These are phyloP conservation scores for Trichoderma sp. DNA, from an alignment of 2,329 filamentous ascomycete genomes.

Conservation along the genomic window DNA sequence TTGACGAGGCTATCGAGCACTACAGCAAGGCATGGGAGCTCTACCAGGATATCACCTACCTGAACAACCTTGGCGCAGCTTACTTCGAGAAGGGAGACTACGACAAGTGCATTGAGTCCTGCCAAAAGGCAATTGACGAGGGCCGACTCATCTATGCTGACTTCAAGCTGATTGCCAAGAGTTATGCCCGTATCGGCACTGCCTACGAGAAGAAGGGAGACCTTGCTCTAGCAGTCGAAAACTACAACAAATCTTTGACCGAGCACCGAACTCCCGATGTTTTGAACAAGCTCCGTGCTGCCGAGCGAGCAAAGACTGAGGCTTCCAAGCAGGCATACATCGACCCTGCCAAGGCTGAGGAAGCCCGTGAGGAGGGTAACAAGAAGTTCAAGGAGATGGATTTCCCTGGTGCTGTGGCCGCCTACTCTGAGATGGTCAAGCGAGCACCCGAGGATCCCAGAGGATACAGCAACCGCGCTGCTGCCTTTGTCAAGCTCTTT, in stretches of 20 bases:
- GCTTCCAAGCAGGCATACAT: conserved; percentile 77
- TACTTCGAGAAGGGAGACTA: conserved; percentile 97
- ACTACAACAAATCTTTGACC: conserved; percentile 90
- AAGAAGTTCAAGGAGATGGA: conserved; percentile 96
- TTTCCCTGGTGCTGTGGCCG: conserved; percentile 91
- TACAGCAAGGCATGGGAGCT: conserved; percentile 94
- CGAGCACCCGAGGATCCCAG: conserved; percentile 88
- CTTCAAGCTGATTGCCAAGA: conserved; percentile 98
- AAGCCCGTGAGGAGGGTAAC: conserved; percentile 92
- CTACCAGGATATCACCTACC: conserved; percentile 94
- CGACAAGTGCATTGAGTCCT: conserved; percentile 79
- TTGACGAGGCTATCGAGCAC: conserved; percentile 90
- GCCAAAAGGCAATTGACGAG: conserved; percentile 84
- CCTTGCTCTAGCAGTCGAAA: conserved; percentile 73
- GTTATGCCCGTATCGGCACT: conserved; percentile 93
- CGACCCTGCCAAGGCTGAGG: conserved; percentile 87
- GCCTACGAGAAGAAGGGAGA: conserved; percentile 90
- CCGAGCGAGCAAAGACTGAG: conserved; percentile 82
- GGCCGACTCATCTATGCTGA: conserved; percentile 87
- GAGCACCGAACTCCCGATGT: conserved; percentile 96
- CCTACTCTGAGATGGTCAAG: conserved; percentile 96
- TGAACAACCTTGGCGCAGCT: conserved; percentile 93
- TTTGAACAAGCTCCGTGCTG: conserved; percentile 84
- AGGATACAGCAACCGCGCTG: conserved; percentile 95
- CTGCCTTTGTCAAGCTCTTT: conserved; percentile 94